Base-by-base conservation (phyloP, 2,329 filamentous ascomycete species). In the Lecanoromycetidae sp. region DNA sequence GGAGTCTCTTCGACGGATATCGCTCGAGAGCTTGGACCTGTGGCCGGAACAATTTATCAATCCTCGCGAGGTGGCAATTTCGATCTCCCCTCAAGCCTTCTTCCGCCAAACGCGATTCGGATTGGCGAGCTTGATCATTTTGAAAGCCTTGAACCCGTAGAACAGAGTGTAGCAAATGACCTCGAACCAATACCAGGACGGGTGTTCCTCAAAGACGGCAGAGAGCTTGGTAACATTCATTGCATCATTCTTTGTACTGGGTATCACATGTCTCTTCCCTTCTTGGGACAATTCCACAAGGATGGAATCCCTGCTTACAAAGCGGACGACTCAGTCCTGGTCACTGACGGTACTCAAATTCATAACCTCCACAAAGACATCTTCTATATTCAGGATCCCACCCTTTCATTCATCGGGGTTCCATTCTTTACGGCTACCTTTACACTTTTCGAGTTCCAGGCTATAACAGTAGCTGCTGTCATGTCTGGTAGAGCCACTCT, bases 321-420 rank as follows among this genome's bases (percentile, higher is more conserved):
- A 1, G 78, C 77, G 0, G 66, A 71, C 30, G 69, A 76, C 0
- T 64, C 59, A 0, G 60, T 76, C 0, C 63, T 86, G 0, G 74
- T 85, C 4, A 84, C 68, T 0, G 77, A 83, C 36, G 80, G 80
- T 2, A 70, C 69, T 10, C 75, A 78, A 58, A 65, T 71, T 3
- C 80, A 84, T 56, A 84, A 84, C 53, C 64, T 84, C 1, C 76
- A 84, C 65, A 76, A 76, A 49, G 80, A 85, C 57, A 78, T 84
- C 12, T 84, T 82, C 57, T 84, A 83, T 60, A 82, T 83, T 35
- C 71, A 71, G 0, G 79, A 84, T 50, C 78, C 80, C 0, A 74
- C 76, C 0, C 64, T 84, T 0, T 65, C 69, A 0, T 84, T 84
- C 52, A 65, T 84, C 15, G 80, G 80, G 0, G 74, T 80, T 0